Base-by-base conservation (phyloP, 2,329 filamentous ascomycete genomes). In the Fusarium proliferatum region DNA sequence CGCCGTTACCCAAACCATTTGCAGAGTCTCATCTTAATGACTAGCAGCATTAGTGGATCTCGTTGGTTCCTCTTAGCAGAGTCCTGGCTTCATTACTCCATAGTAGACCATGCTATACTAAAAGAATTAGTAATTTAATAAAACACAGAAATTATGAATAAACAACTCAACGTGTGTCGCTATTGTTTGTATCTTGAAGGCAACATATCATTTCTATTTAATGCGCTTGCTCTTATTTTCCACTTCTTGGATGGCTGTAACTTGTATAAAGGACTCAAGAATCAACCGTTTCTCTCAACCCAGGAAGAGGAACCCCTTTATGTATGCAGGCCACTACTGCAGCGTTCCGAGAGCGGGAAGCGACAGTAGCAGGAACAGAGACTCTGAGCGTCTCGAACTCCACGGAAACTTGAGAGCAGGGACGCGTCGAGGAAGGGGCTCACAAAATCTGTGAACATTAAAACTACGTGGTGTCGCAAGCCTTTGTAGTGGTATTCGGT, bases 11-110 rank as follows among this genome's bases (percentile, higher is more conserved):
- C 76, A 69, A 74, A 66, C 69, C 75, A 76, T 69, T 49, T 57
- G 16, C 48, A 43, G 36, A 48, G 75, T 74, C 76, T 78, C 76
- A 78, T 78, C 70, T 78, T 78, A 76, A 76, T 75, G 76, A 73
- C 67, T 38, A 61, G 60, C 64, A 65, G 61, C 51, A 43, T 43
- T 56, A 45, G 71, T 78, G 76, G 75, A 74, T 64, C 41, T 62
- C 26, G 41, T 58, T 65, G 58, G 49, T 67, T 69, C 23, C 38
- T 45, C 49, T 65, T 45, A 58, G 71, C 38, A 66, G n/a, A 52
- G 57, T 67, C 64, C 64, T 34, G 53, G 34, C 30, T 55, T 58
- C 48, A 58, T 72, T 65, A 12, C 45, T 48, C 26, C 19, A 13
- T 49, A 61, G 49, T 51, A 46, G 42, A 51, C 48, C 53, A 52